These are phyloP conservation scores for Coemansia interrupta DNA, from an alignment of 192 early-diverging fungal species.

Conservation along the genomic window DNA sequence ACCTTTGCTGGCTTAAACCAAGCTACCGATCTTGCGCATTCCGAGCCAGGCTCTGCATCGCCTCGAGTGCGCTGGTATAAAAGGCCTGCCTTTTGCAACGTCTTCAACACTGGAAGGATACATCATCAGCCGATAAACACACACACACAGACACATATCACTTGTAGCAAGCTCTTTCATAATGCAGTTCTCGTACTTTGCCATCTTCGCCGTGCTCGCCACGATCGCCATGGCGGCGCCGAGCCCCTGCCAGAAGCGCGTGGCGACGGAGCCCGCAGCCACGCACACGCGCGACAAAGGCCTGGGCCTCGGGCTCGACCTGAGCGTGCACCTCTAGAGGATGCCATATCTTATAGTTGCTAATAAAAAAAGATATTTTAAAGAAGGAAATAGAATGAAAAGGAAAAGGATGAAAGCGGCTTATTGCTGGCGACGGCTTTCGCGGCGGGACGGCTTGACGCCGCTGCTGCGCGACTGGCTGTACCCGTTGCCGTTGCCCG, in stretches of 20 bases:
- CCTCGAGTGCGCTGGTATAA: neutral
- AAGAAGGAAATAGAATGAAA: neutral
- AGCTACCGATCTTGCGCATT: too few species aligned
- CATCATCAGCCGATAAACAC: neutral
- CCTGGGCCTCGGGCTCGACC: conserved; percentile 16
- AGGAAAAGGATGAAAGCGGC: neutral
- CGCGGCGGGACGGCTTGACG: conserved; percentile 38
- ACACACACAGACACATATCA: too few species aligned
- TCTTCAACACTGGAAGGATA: too few species aligned
- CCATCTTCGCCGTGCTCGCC: conserved; percentile 7
- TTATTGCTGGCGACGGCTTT: conserved; percentile 43
- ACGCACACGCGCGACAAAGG: neutral
- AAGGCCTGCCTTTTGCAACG: neutral
- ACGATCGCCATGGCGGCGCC: conserved; percentile 1
- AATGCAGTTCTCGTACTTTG: conserved; percentile 19
- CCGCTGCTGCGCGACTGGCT: conserved; percentile 23
- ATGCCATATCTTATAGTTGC: too few species aligned
- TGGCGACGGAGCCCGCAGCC: neutral
- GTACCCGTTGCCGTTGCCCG: conserved; percentile 6
- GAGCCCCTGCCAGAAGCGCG: neutral
- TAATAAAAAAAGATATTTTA: neutral
- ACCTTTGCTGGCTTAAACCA: too few species aligned
- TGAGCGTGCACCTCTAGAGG: conserved; percentile 32
- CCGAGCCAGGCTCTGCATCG: too few species aligned
- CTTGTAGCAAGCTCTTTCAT: neutral